These are phyloP conservation scores for Auricularia heimuer DNA, from an alignment of 768 basidiomycete species.

Conservation along the genomic window DNA sequence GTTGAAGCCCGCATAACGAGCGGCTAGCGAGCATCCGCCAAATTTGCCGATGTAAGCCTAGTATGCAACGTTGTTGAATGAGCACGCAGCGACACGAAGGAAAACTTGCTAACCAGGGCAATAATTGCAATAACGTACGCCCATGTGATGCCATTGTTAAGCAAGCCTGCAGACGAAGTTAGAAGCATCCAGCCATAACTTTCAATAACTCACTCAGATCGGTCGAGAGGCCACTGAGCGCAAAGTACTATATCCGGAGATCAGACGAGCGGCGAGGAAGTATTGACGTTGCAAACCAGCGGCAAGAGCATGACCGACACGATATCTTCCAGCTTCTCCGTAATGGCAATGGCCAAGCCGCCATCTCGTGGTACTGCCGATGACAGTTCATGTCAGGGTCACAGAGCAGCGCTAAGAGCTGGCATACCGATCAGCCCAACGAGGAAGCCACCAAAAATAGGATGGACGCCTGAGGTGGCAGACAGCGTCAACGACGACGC, in stretches of 20 bases:
- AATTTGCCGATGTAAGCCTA: slow-evolving; percentile 82
- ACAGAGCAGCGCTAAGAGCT: background rate
- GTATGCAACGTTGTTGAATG: too few relatives aligned
- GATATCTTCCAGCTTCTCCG: slow-evolving; percentile 95
- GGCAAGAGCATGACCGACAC: slow-evolving; percentile 84
- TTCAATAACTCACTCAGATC: slow-evolving; percentile 35
- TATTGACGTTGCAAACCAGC: slow-evolving; percentile 29
- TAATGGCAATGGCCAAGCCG: slow-evolving; percentile 76
- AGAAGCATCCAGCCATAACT: background rate
- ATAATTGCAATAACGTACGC: slow-evolving; percentile 77
- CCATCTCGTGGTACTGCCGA: slow-evolving; percentile 81
- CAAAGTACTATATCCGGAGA: slow-evolving; percentile 62
- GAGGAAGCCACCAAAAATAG: slow-evolving; percentile 62
- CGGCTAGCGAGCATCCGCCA: slow-evolving; percentile 67
- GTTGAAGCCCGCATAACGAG: slow-evolving; percentile 55
- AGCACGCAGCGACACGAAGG: too few relatives aligned
- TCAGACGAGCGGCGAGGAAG: background rate
- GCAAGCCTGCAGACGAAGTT: slow-evolving; percentile 34
- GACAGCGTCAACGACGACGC: background rate
- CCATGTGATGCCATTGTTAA: slow-evolving; percentile 85
- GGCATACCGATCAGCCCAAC: background rate
- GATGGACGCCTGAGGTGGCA: slow-evolving; percentile 41
- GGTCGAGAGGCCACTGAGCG: slow-evolving; percentile 82
- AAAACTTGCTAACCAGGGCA: slow-evolving; percentile 21
- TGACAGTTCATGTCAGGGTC: background rate